Conservation (phyloP, 495 filamentous ascomycete genomes). For the Penicillium desertorum region DNA sequence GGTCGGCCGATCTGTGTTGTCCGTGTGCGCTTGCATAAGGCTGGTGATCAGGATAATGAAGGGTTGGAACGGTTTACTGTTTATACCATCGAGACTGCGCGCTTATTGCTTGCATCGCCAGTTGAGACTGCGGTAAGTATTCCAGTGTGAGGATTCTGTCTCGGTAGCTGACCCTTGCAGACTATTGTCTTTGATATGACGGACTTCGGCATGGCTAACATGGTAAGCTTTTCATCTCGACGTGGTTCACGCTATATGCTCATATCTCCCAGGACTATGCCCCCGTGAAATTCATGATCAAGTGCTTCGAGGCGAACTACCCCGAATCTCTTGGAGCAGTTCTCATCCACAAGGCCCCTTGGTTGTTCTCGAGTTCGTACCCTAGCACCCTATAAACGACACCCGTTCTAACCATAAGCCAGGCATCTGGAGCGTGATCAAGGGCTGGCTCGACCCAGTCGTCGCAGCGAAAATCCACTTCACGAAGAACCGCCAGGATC, state of each 20-base stretch:
- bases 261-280: conserved; percentile 70
- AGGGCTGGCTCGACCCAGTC: conserved; percentile 95
- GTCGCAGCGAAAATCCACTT: conserved; percentile 95
- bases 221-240: conserved; percentile 56
- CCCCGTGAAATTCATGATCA: conserved; percentile 98
- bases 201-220: conserved; percentile 86
- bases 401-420: conserved; percentile 5
- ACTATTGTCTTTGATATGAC: conserved; percentile 96
- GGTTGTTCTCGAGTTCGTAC: conserved; percentile 87
- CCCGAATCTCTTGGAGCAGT: conserved; percentile 89
- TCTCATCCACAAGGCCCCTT: conserved; percentile 95
- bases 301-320: conserved; percentile 98
- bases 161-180: conserved; percentile 36
- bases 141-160: conserved; percentile 9
- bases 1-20: conserved; percentile 89
- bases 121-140: conserved; percentile 86
- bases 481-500: conserved; percentile 76
- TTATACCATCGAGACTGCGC: conserved; percentile 88
- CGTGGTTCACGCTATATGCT: conserved; percentile 5
- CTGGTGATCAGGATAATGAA: conserved; percentile 77
- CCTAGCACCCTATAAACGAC: background rate
- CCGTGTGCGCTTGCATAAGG: conserved; percentile 74
- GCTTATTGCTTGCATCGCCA: conserved; percentile 73
- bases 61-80: conserved; percentile 86
- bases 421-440: conserved; percentile 87